These are phyloP conservation scores for Candida gorgasii DNA, from an alignment of 805 yeast species.

Conservation along the genomic window DNA sequence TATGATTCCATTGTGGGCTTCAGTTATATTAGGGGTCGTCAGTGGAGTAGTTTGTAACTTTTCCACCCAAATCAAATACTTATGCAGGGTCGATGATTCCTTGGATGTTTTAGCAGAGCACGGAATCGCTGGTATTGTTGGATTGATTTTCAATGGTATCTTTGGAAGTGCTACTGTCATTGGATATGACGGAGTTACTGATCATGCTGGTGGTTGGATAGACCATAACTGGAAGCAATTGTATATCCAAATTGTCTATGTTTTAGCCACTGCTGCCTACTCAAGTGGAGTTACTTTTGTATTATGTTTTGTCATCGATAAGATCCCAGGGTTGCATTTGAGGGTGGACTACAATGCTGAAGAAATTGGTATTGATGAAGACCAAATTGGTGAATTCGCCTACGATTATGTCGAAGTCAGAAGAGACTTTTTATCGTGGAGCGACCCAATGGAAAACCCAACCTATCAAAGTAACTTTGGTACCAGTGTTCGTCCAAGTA, in stretches of 20 bases:
- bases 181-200: slow-evolving; percentile 86
- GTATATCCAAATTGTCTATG: slow-evolving; percentile 85
- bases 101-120: slow-evolving; percentile 97
- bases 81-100: slow-evolving; percentile 84
- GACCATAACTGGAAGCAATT: slow-evolving; percentile 88
- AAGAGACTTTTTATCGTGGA: slow-evolving; percentile 76
- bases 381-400: slow-evolving; percentile 98
- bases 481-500: slow-evolving; percentile 4
- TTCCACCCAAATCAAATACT: slow-evolving; percentile 81
- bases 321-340: slow-evolving; percentile 78
- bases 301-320: slow-evolving; percentile 70
- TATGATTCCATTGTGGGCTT: slow-evolving; percentile 86
- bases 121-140: slow-evolving; percentile 93
- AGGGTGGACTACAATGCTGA: slow-evolving; percentile 86
- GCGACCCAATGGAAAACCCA: slow-evolving; percentile 24
- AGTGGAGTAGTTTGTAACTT: slow-evolving; percentile 87
- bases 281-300: slow-evolving; percentile 74
- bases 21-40: slow-evolving; percentile 77
- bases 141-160: slow-evolving; percentile 83
- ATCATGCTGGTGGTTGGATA: slow-evolving; percentile 90
- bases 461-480: slow-evolving; percentile 5
- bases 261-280: slow-evolving; percentile 73
- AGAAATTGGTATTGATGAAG: slow-evolving; percentile 89
- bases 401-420: slow-evolving; percentile 97
- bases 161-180: slow-evolving; percentile 87